Base-by-base conservation (phyloP, 2,329 filamentous ascomycete genomes). In the Xylariales sp. region DNA sequence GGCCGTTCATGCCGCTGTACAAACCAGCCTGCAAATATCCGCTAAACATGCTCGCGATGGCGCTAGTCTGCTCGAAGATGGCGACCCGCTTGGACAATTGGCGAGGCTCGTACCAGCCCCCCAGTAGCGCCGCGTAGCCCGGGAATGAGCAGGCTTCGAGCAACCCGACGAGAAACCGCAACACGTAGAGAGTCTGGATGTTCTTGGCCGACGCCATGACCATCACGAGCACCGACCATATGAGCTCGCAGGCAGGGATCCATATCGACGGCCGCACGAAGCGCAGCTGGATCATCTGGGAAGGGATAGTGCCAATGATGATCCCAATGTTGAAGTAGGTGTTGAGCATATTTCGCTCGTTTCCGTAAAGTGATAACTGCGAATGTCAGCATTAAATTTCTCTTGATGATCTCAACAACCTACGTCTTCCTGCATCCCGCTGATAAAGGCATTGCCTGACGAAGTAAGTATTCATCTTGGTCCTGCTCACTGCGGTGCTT, bases 101-200 rank as follows among this genome's bases (percentile, higher is more conserved):
- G 4, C 48, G 42, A 2, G 53, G 54, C 0, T 49, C 48, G 14
- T 60, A 60, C 57, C 57, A 59, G 4, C 45, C 50, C 4, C 55
- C 56, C 2, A 60, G 47, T 11, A 60, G 46, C 1, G 52, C 47
- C 7, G 43, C 40, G 16, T 49, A 49, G n/a, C 51, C 50, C 2
- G 44, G 56, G 38, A 47, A 59, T 15, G 49, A 51, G 36, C 21
- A 50, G 16, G 44, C 48, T 21, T 59, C 53, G 10, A 57, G 48
- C 24, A 59, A 50, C 2, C 56, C 57, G n/a, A 57, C 51, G 11
- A 56, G 46, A 33, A 60, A 59, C 0, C 56, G 47, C 3, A 59
- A 43, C 4, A 40, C 54, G 15, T 56, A 56, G 5, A 34, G 18
- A 11, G 32, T 23, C 18, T 34, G 5, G 14, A 34, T 34, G 32